Conservation (phyloP, 2,329 filamentous ascomycete species). For the Elsinoe fawcettii region DNA sequence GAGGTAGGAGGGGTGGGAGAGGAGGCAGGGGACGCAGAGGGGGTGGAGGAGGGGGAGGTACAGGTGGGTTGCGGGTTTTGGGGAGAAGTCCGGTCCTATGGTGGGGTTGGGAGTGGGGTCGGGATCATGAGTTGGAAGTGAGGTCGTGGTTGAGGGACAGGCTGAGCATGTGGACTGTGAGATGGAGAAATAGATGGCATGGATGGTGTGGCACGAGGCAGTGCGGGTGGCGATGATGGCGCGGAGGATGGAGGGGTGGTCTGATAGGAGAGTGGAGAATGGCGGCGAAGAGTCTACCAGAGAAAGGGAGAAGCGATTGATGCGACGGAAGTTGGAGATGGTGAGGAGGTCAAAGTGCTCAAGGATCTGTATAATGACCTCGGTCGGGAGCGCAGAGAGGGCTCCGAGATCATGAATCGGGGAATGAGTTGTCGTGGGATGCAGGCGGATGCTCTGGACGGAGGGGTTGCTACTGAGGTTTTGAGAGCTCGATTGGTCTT, state of each 20-base stretch:
- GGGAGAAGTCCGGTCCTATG: too few relatives aligned
- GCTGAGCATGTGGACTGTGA: neutral
- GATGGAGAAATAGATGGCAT: neutral
- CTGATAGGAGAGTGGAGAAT: neutral
- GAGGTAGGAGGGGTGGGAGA: neutral
- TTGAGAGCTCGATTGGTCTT: neutral
- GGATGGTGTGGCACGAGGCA: neutral
- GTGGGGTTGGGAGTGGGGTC: neutral
- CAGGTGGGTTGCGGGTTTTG: neutral
- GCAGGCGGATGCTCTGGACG: neutral
- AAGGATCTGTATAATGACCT: neutral
- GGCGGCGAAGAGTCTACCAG: neutral
- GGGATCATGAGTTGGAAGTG: neutral
- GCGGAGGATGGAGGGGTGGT: conserved; percentile 10
- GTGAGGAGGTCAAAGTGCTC: conserved; percentile 1
- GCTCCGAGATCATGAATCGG: neutral
- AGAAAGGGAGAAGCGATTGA: neutral
- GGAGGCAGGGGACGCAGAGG: neutral
- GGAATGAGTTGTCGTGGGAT: neutral
- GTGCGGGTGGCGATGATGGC: conserved; percentile 7
- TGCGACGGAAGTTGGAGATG: conserved; percentile 6
- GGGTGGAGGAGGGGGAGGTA: conserved; percentile 8
- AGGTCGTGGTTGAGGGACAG: neutral
- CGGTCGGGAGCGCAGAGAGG: neutral
- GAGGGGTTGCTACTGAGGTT: neutral